Evolutionary conservation across 2,329 filamentous ascomycete species (phyloP).

Genomic region (Exophiala sideris): DNA sequence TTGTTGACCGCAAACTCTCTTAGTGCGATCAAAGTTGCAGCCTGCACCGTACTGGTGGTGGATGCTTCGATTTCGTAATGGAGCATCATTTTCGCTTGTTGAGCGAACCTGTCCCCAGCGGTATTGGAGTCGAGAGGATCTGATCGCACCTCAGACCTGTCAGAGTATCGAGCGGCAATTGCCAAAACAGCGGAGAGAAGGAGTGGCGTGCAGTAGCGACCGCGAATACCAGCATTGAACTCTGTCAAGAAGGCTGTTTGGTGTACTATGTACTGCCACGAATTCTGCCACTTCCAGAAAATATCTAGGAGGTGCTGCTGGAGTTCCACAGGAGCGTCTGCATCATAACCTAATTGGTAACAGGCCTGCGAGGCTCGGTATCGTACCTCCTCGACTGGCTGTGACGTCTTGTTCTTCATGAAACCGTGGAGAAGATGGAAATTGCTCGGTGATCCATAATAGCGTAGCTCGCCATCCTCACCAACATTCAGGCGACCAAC

Average conservation of each 20-base stretch:
- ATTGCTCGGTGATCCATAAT: constrained; percentile 12
- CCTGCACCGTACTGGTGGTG: neutral
- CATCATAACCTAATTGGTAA: constrained; percentile 11
- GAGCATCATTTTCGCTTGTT: neutral
- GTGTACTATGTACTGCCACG: neutral
- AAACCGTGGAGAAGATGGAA: neutral
- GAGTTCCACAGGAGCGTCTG: neutral
- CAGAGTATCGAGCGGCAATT: neutral
- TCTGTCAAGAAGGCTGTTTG: neutral
- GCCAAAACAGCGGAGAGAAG: neutral
- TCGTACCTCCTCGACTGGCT: neutral
- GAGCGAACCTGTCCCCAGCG: neutral
- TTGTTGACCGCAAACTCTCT: neutral
- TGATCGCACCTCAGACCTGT: neutral
- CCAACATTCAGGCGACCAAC: neutral
- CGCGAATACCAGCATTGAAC: neutral
- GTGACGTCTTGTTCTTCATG: neutral
- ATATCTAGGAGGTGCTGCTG: constrained; percentile 1
- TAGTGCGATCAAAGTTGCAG: neutral
- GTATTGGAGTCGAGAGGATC: neutral
- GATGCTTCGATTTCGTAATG: neutral
- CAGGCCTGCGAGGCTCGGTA: neutral
- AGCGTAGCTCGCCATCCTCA: constrained; percentile 12
- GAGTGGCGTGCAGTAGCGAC: neutral
- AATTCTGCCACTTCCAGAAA: constrained; percentile 1